A percentile compares a stretch with the other conserved stretches of the same genome.
Conservation (phyloP, 768 basidiomycete species). For the Russula brevipes region DNA sequence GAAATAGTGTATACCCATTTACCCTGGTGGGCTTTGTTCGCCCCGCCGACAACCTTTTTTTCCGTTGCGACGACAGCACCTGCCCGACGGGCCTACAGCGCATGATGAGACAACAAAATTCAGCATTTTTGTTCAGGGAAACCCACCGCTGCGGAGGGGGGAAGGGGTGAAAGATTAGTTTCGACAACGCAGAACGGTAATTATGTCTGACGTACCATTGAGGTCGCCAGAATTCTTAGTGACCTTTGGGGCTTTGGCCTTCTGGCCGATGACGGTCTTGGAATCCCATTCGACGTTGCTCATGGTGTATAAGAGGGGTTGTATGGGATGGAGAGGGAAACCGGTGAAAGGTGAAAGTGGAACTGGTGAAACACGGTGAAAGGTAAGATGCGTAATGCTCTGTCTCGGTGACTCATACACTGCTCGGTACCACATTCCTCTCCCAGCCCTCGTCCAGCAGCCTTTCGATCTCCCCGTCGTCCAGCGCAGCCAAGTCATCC, state of each 20-base stretch:
- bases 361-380: too few relatives aligned
- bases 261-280: conserved; percentile 68
- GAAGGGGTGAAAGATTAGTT: conserved; percentile 17
- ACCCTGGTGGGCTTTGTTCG: conserved; percentile 79
- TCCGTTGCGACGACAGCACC: conserved; percentile 79
- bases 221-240: conserved; percentile 56
- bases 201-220: conserved; percentile 39
- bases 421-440: conserved; percentile 44
- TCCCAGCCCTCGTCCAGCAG: conserved; percentile 89
- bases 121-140: neutral
- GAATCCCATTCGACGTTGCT: conserved; percentile 58
- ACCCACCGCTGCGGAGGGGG: conserved; percentile 23
- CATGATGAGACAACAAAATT: conserved; percentile 4
- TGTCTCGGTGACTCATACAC: conserved; percentile 24
- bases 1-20: neutral
- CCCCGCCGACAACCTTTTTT: conserved; percentile 64
- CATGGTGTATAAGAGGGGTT: conserved; percentile 21
- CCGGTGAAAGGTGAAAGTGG: conserved; percentile 8
- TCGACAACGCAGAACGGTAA: conserved; percentile 11
- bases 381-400: too few relatives aligned
- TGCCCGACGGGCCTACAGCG: conserved; percentile 60
- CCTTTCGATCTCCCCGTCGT: conserved; percentile 56
- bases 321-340: neutral
- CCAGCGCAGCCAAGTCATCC: conserved; percentile 69
- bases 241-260: conserved; percentile 57